These are phyloP conservation scores for Allium cepa DNA, from an alignment of 106 monocot species.

Conservation along the genomic window DNA sequence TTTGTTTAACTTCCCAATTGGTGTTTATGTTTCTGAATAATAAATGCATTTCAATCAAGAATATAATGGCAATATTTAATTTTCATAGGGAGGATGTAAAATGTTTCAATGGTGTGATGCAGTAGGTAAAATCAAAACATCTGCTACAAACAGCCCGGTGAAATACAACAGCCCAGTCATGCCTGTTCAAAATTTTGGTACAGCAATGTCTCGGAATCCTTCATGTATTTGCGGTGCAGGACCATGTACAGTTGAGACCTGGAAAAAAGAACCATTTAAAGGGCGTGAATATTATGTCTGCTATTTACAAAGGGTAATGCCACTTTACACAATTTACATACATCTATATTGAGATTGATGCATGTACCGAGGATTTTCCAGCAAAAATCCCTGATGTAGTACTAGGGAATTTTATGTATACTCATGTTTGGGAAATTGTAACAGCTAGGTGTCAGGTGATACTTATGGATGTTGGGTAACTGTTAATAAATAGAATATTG, in stretches of 20 bases:
- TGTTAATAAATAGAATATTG: not conserved
- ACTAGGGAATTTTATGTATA: not conserved
- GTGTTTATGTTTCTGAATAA: too few relatives aligned
- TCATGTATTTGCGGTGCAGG: constrained; percentile 3
- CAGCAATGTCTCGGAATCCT: not conserved
- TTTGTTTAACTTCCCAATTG: too few relatives aligned
- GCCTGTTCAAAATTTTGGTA: not conserved
- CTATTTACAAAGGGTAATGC: constrained; percentile 1
- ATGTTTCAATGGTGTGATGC: constrained; percentile 11
- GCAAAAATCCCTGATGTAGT: not conserved
- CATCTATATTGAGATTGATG: not conserved
- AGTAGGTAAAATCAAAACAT: not conserved
- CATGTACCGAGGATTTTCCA: not conserved
- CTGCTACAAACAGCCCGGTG: not conserved
- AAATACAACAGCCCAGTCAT: not conserved
- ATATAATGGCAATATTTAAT: too few relatives aligned
- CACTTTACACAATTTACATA: not conserved
- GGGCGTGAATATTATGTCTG: constrained; percentile 4
- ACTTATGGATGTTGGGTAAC: not conserved
- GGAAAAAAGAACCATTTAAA: not conserved
- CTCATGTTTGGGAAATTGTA: too few relatives aligned
- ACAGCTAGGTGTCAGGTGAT: too few relatives aligned
- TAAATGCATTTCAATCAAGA: too few relatives aligned
- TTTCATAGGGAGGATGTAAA: not conserved
- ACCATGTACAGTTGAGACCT: constrained; percentile 6